Evolutionary conservation across 371 early-diverging fungal species (phyloP).

Genomic region (Lichtheimia ornata): DNA sequence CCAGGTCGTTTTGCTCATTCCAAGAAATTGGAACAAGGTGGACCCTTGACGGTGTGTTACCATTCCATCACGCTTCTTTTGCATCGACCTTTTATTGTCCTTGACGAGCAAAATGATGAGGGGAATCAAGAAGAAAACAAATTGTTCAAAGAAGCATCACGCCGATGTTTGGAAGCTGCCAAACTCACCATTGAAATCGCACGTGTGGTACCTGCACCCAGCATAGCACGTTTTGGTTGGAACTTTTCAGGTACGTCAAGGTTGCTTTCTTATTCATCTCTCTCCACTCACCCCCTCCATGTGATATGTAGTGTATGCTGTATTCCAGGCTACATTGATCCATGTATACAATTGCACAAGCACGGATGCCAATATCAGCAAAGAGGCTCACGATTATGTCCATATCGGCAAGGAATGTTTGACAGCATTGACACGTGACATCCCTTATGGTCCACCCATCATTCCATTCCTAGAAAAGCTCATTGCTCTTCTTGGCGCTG

Average conservation of each 20-base stretch:
- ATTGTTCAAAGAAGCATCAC: slow-evolving; percentile 34
- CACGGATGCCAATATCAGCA: slow-evolving; percentile 23
- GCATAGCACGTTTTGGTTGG: slow-evolving; percentile 43
- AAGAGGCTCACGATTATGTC: slow-evolving; percentile 31
- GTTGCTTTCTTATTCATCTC: neutral
- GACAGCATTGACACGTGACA: slow-evolving; percentile 26
- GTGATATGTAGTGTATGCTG: slow-evolving; percentile 31
- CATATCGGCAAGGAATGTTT: slow-evolving; percentile 37
- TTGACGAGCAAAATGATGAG: slow-evolving; percentile 19
- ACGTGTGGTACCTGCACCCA: slow-evolving; percentile 23
- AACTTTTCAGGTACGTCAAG: slow-evolving; percentile 35
- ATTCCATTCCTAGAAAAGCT: slow-evolving; percentile 35
- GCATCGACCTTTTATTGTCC: slow-evolving; percentile 50
- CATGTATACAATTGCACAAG: slow-evolving; percentile 46
- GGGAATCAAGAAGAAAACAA: slow-evolving; percentile 24
- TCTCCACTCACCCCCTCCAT: neutral
- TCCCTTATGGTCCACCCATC: slow-evolving; percentile 36
- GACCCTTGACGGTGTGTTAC: slow-evolving; percentile 52
- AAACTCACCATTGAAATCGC: slow-evolving; percentile 54
- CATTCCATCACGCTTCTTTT: slow-evolving; percentile 47
- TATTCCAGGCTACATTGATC: slow-evolving; percentile 43
- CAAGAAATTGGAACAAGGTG: slow-evolving; percentile 22
- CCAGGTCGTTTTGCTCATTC: slow-evolving; percentile 5
- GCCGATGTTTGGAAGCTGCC: slow-evolving; percentile 53
- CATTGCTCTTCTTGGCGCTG: slow-evolving; percentile 20